Evolutionary conservation across 2,329 filamentous ascomycete genomes (phyloP).

Genomic region (Fusarium sp.): DNA sequence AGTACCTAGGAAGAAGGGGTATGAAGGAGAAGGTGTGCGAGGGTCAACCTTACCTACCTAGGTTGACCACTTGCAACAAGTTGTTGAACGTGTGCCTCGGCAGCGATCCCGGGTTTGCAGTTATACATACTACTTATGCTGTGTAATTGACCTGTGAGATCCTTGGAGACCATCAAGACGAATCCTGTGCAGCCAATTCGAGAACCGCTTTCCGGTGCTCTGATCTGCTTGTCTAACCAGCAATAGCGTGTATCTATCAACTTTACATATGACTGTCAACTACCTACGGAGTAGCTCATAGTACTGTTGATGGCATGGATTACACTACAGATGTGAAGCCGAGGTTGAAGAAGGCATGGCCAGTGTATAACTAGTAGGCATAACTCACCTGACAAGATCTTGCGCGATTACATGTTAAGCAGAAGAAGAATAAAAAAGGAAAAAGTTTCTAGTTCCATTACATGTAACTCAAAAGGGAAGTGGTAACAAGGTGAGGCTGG

Average conservation of each 20-base stretch:
- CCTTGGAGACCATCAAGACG: background rate
- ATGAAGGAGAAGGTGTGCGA: background rate
- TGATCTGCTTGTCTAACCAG: background rate
- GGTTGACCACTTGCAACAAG: conserved; percentile 14
- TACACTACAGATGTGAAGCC: background rate
- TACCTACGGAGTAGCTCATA: background rate
- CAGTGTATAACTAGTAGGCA: background rate
- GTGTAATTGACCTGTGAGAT: background rate
- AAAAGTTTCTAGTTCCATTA: background rate
- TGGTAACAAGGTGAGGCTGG: conserved; percentile 3
- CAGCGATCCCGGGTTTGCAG: conserved; percentile 12
- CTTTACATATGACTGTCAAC: background rate
- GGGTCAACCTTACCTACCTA: background rate
- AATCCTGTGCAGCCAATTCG: background rate
- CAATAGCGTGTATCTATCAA: background rate
- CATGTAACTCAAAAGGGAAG: background rate
- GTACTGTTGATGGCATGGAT: too few species aligned
- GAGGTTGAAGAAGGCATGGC: background rate
- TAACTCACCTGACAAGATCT: background rate
- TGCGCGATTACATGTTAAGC: background rate
- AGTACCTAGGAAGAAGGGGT: conserved; percentile 2
- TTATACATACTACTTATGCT: background rate
- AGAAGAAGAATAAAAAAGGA: too few species aligned
- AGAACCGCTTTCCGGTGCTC: background rate
- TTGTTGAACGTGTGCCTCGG: conserved; percentile 21